A percentile compares a stretch with the other conserved stretches of the same genome.
Conservation (phyloP, 768 basidiomycete genomes). For the Leccinum subtestaceum region DNA sequence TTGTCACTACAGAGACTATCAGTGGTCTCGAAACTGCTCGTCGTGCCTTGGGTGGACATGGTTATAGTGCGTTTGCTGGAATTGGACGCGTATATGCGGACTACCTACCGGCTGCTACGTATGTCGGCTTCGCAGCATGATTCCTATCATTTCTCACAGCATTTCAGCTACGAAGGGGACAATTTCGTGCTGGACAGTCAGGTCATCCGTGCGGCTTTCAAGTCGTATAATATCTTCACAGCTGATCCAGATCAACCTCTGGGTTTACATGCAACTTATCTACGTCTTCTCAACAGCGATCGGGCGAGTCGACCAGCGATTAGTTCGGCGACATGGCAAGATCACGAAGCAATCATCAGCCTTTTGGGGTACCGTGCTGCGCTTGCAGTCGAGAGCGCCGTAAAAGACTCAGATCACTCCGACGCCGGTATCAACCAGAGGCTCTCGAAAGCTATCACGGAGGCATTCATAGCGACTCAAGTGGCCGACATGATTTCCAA, state of each 20-base stretch:
- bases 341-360: slow-evolving; percentile 38
- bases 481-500: slow-evolving; percentile 47
- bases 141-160: neutral
- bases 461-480: slow-evolving; percentile 62
- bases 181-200: slow-evolving; percentile 76
- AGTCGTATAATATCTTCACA: slow-evolving; percentile 51
- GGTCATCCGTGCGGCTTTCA: slow-evolving; percentile 69
- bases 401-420: slow-evolving; percentile 33
- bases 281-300: slow-evolving; percentile 45
- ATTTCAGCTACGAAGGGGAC: slow-evolving; percentile 67
- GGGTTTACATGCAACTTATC: slow-evolving; percentile 37
- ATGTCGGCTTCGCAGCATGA: slow-evolving; percentile 19
- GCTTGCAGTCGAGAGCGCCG: slow-evolving; percentile 44
- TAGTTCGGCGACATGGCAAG: slow-evolving; percentile 34
- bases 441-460: slow-evolving; percentile 60
- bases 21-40: slow-evolving; percentile 64
- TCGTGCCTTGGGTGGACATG: slow-evolving; percentile 75
- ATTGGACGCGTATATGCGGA: slow-evolving; percentile 64
- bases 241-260: slow-evolving; percentile 6
- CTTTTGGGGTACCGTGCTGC: slow-evolving; percentile 70
- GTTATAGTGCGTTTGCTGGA: slow-evolving; percentile 67
- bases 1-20: slow-evolving; percentile 50
- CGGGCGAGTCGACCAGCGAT: slow-evolving; percentile 20
- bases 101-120: slow-evolving; percentile 65
- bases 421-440: slow-evolving; percentile 59